These are phyloP conservation scores for Coemansia sp. DNA, from an alignment of 371 early-diverging fungal species.

Conservation along the genomic window DNA sequence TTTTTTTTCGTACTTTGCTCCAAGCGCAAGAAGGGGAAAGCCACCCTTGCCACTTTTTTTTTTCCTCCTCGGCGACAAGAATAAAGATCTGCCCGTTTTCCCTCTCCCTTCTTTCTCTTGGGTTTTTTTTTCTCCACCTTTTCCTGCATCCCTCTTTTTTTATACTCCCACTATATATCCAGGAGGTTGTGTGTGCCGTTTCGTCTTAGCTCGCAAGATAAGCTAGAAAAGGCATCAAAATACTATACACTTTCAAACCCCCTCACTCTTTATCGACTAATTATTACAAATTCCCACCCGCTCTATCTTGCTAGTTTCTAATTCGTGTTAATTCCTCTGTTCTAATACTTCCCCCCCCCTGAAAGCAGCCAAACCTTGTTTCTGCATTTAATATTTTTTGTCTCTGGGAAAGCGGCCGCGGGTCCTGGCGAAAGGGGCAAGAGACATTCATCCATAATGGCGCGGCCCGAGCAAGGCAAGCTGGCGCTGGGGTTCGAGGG, in stretches of 20 bases:
- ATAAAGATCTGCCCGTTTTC: background rate
- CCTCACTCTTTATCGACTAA: too few species aligned
- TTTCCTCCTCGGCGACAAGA: background rate
- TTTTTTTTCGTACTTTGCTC: too few species aligned
- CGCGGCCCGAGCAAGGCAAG: slow-evolving; percentile 30
- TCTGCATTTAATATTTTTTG: background rate
- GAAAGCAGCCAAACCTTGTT: background rate
- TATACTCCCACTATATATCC: too few species aligned
- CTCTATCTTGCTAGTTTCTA: slow-evolving; percentile 2
- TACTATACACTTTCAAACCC: background rate
- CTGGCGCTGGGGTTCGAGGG: slow-evolving; percentile 5
- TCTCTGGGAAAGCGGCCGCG: background rate
- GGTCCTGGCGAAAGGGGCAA: background rate
- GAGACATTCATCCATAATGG: slow-evolving; percentile 1
- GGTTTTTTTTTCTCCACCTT: slow-evolving; percentile 4
- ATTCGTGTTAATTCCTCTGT: background rate
- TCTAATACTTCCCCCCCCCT: background rate
- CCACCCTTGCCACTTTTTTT: slow-evolving; percentile 18
- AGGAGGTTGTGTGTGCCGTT: too few species aligned
- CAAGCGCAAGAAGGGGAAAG: background rate
- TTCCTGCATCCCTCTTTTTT: background rate
- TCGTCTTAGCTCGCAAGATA: too few species aligned
- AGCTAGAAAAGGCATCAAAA: background rate
- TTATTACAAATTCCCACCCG: background rate
- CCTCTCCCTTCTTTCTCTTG: background rate